These are phyloP conservation scores for Didymella lethalis DNA, from an alignment of 2,329 filamentous ascomycete genomes.

Conservation along the genomic window DNA sequence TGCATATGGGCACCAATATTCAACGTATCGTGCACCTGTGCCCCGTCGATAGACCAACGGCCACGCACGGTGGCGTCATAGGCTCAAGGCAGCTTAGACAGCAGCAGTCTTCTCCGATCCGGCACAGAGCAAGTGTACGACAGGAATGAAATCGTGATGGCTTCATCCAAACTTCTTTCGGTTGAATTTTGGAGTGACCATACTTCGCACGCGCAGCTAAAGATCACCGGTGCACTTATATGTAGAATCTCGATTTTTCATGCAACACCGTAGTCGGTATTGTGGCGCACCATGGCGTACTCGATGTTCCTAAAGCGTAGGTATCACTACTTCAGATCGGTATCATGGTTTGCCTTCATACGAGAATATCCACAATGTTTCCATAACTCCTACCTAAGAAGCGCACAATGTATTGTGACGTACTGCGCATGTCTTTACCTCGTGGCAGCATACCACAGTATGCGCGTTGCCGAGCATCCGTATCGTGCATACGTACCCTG, in stretches of 20 bases:
- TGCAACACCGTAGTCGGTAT: too few relatives aligned
- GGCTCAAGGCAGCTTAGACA: neutral
- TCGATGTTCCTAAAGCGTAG: neutral
- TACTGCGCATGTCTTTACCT: neutral
- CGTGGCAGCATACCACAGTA: neutral
- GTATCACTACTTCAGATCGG: neutral
- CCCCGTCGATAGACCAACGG: neutral
- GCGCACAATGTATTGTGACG: neutral
- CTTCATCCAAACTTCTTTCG: neutral
- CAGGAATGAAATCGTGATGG: neutral
- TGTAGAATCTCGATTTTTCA: neutral
- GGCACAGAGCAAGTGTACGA: conserved; percentile 5
- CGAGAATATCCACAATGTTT: neutral
- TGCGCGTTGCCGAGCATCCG: conserved; percentile 1
- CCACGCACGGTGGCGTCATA: conserved; percentile 18
- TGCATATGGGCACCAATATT: neutral
- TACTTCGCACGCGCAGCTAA: too few relatives aligned
- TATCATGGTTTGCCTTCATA: neutral
- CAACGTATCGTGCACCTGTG: neutral
- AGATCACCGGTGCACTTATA: neutral
- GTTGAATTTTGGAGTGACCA: too few relatives aligned
- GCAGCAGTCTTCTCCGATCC: neutral
- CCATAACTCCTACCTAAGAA: neutral
- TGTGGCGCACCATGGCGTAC: neutral
- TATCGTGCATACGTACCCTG: neutral